phyloP scores from a whole-genome alignment of 257 asterid genomes.

The Nicotiana tomentosiformis region DNA sequence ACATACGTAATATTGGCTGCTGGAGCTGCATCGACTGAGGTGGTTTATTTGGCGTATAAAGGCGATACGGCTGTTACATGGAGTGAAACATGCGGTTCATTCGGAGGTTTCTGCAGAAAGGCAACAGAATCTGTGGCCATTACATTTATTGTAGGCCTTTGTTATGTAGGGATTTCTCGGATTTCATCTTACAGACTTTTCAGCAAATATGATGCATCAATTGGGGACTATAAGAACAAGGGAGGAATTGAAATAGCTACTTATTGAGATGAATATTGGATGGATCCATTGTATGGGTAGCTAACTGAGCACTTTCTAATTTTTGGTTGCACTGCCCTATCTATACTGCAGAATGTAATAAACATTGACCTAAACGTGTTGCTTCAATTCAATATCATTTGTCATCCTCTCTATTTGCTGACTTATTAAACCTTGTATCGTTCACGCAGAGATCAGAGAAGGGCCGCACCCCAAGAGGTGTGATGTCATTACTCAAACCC shows the following conservation, averaged over 20 bases:
- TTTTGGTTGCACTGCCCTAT: not conserved
- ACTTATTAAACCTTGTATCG: too few species aligned
- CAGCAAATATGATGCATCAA: conserved; percentile 76
- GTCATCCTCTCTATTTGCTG: too few species aligned
- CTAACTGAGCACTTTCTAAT: not conserved
- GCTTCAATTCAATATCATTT: too few species aligned
- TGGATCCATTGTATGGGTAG: not conserved
- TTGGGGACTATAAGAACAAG: conserved; percentile 26
- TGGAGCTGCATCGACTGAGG: conserved; percentile 62
- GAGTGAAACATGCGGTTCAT: conserved; percentile 68
- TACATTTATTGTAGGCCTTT: conserved; percentile 55
- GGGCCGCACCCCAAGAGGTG: too few species aligned
- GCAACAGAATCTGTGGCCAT: conserved; percentile 59
- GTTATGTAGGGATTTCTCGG: conserved; percentile 61
- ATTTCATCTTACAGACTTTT: conserved; percentile 73
- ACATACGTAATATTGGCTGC: conserved; percentile 67
- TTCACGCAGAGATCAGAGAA: too few species aligned
- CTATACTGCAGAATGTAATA: not conserved
- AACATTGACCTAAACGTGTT: too few species aligned
- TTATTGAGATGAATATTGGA: not conserved
- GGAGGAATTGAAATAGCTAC: conserved; percentile 12
- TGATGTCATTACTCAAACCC: too few species aligned
- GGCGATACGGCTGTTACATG: conserved; percentile 62
- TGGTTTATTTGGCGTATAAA: conserved; percentile 65
- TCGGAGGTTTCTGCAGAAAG: conserved; percentile 58